These are phyloP conservation scores for Laetiporus sulphureus DNA, from an alignment of 1,284 basidiomycete genomes.

Conservation along the genomic window DNA sequence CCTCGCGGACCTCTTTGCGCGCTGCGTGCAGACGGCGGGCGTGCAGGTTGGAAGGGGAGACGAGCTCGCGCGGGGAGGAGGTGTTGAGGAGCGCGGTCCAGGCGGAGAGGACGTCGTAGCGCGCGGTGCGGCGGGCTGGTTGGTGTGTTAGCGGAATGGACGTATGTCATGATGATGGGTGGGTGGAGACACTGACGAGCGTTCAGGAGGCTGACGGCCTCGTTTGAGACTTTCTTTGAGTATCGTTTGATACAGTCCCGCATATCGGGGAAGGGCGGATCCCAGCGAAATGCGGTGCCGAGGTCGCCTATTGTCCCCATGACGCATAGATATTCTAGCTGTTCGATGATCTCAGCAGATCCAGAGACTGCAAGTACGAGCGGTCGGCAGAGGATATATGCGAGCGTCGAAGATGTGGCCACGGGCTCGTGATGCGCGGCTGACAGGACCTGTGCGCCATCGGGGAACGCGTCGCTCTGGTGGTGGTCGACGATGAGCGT, in stretches of 20 bases:
- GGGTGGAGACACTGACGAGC: slow-evolving; percentile 25
- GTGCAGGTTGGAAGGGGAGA: slow-evolving; percentile 6
- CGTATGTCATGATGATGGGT: too few relatives aligned
- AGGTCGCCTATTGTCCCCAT: slow-evolving; percentile 29
- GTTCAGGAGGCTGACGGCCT: slow-evolving; percentile 26
- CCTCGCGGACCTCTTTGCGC: slow-evolving; percentile 20
- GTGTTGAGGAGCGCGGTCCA: slow-evolving; percentile 21
- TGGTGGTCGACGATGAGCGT: slow-evolving; percentile 28
- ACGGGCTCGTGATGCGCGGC: slow-evolving; percentile 22
- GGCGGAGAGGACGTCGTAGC: slow-evolving; percentile 18
- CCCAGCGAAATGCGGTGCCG: slow-evolving; percentile 24
- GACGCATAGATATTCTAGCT: slow-evolving; percentile 22
- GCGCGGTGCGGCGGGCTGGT: slow-evolving; percentile 19
- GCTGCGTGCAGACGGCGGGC: slow-evolving; percentile 19
- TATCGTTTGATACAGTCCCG: slow-evolving; percentile 20
- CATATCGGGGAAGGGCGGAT: slow-evolving; percentile 23
- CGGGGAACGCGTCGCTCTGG: slow-evolving; percentile 23
- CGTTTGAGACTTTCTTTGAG: slow-evolving; percentile 24
- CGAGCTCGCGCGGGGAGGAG: slow-evolving; percentile 11
- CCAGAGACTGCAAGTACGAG: slow-evolving; percentile 8
- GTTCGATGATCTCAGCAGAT: slow-evolving; percentile 1
- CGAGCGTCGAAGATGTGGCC: slow-evolving; percentile 25
- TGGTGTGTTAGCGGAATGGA: too few relatives aligned
- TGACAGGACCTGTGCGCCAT: slow-evolving; percentile 21
- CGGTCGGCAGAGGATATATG: slow-evolving; percentile 23